Percentiles rank a stretch among this genome's conserved stretches.
Conservation (phyloP, 495 filamentous ascomycete genomes). For the Podospora pseudopauciseta region DNA sequence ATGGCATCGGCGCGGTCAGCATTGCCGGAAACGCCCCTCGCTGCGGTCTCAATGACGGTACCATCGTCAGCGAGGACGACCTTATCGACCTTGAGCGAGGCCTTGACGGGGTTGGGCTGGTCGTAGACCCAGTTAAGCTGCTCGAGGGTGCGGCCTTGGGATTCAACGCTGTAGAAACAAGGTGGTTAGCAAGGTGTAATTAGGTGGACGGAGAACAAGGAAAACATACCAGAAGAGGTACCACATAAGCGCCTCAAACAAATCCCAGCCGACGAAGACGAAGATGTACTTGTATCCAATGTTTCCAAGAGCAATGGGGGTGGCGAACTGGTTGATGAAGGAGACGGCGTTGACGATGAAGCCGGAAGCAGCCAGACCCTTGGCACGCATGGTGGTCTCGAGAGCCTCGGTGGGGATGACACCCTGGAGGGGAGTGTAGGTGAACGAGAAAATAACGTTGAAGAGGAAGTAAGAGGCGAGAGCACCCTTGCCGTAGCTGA, state of each 20-base stretch:
- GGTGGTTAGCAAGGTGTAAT: slow-evolving; percentile 19
- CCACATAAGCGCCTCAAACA: slow-evolving; percentile 43
- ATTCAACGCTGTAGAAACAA: slow-evolving; percentile 38
- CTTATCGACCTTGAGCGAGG: slow-evolving; percentile 51
- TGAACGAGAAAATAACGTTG: slow-evolving; percentile 58
- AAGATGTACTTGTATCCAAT: slow-evolving; percentile 51
- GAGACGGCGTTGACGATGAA: slow-evolving; percentile 44
- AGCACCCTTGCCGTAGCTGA: slow-evolving; percentile 39
- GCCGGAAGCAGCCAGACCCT: slow-evolving; percentile 47
- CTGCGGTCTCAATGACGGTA: slow-evolving; percentile 45
- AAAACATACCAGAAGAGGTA: slow-evolving; percentile 48
- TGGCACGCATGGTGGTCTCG: slow-evolving; percentile 49
- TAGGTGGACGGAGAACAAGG: neutral
- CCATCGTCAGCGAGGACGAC: slow-evolving; percentile 52
- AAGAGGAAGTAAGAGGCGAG: slow-evolving; percentile 54
- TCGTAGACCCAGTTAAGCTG: slow-evolving; percentile 51
- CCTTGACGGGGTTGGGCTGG: slow-evolving; percentile 49
- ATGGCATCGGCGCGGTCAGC: neutral
- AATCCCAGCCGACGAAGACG: slow-evolving; percentile 47
- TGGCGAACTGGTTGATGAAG: slow-evolving; percentile 52
- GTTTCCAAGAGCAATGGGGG: slow-evolving; percentile 46
- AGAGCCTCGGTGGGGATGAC: slow-evolving; percentile 57
- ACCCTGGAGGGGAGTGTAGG: slow-evolving; percentile 57
- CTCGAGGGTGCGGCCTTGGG: slow-evolving; percentile 49
- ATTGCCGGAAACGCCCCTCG: neutral